Evolutionary conservation across 805 yeast genomes (phyloP), one percentile per base, ranked within the genome.

Genomic region (Starmera amethionina): DNA sequence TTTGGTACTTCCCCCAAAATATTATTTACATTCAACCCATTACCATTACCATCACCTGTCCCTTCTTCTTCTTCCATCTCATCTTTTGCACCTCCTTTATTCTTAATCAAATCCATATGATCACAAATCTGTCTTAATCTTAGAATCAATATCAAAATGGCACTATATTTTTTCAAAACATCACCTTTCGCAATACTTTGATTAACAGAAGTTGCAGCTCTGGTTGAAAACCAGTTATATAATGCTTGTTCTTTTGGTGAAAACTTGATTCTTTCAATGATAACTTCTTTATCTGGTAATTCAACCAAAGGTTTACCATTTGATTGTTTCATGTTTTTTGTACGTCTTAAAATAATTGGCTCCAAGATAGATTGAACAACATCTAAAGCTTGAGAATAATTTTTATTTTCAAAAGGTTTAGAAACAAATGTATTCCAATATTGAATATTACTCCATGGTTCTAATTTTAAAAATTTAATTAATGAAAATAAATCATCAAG

Each of bases 351-450:
- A 28, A 88, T 65, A 0, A 90, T 71, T 0, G 97, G 97, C 45
- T 84, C 88, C 42, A 89, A 62, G 25, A 90, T 80, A 0, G 93
- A 76, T 52, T 84, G 86, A n/a, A 90, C 84, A 5, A 88, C 82
- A 47, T 78, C 82, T 52, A 89, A 68, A 0, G 97, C 90, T 46
- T 79, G 78, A 7, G 74, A 67, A 18, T 82, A 70, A 28, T 81
- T 74, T 47, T 76, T 79, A 38, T 77, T 78, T 50, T 85, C 93
- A 60, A 86, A 89, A 1, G 96, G 96, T 11, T 70, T 60, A 0
- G 95, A 81, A 27, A 90, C 75, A 55, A 88, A 88, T 13, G 86
- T 77, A 48, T 80, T 82, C 97, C 97, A 90, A 46, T 82, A 80
- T 1, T 85, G 70, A 41, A 83, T 78, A 49, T 82, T 82, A 32